These are phyloP conservation scores for Saturnispora besseyi DNA, from an alignment of 805 yeast genomes.

Conservation along the genomic window DNA sequence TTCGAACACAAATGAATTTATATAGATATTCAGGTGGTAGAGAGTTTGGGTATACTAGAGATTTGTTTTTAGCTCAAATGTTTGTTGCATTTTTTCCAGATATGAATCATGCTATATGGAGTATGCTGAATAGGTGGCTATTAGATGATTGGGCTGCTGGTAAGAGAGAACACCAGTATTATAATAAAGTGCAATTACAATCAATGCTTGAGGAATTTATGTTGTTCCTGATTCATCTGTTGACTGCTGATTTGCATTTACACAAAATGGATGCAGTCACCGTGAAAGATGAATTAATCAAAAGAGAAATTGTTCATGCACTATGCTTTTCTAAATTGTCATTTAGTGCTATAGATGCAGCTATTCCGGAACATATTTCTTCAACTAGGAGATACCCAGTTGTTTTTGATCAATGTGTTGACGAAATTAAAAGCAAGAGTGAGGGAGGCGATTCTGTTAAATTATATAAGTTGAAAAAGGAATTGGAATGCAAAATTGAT, in stretches of 20 bases:
- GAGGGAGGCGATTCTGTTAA: constrained; percentile 24
- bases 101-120: constrained; percentile 47
- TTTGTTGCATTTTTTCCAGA: constrained; percentile 41
- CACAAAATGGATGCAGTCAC: constrained; percentile 40
- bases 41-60: constrained; percentile 76
- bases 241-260: constrained; percentile 60
- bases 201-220: constrained; percentile 72
- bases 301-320: constrained; percentile 69
- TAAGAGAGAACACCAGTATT: constrained; percentile 36
- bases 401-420: constrained; percentile 41
- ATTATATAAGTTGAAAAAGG: constrained; percentile 55
- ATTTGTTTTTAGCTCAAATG: constrained; percentile 59
- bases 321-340: constrained; percentile 68
- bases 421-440: constrained; percentile 41
- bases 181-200: constrained; percentile 21
- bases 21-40: constrained; percentile 72
- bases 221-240: constrained; percentile 53
- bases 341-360: constrained; percentile 59
- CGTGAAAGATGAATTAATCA: constrained; percentile 42
- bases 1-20: constrained; percentile 68
- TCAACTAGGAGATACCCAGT: constrained; percentile 66
- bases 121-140: constrained; percentile 64
- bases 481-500: constrained; percentile 48
- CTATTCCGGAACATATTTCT: constrained; percentile 67
- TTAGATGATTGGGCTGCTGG: constrained; percentile 45